phyloP scores from a whole-genome alignment of 2,329 filamentous ascomycete genomes.

The Ascochyta clinopodiicola region DNA sequence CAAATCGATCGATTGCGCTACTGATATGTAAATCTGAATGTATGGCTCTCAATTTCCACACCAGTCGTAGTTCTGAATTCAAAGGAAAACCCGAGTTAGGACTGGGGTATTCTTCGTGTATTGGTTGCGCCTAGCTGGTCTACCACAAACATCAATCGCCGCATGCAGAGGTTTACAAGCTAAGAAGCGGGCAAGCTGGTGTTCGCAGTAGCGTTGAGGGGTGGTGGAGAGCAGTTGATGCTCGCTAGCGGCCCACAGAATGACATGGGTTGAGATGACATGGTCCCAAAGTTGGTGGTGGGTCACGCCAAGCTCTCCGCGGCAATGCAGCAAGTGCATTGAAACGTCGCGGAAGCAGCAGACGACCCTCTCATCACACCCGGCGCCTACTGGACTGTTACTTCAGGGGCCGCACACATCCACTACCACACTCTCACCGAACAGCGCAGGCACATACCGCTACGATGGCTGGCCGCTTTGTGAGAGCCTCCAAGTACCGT shows the following conservation, averaged over 20 bases:
- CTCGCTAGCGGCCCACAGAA: constrained; percentile 9
- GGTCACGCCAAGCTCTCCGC: constrained; percentile 11
- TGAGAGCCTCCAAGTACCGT: constrained; percentile 78
- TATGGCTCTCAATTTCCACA: too few relatives aligned
- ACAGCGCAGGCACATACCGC: constrained; percentile 9
- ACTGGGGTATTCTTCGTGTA: too few relatives aligned
- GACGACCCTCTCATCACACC: constrained; percentile 9
- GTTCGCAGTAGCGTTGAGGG: constrained; percentile 18
- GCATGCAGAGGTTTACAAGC: neutral
- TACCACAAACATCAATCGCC: neutral
- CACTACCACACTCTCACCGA: neutral
- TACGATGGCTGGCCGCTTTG: constrained; percentile 73
- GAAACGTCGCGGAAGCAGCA: constrained; percentile 18
- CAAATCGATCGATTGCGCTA: too few relatives aligned
- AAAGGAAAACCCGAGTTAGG: too few relatives aligned
- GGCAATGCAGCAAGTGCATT: constrained; percentile 17
- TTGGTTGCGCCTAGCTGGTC: neutral
- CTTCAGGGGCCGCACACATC: constrained; percentile 14
- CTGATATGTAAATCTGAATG: too few relatives aligned
- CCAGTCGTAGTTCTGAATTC: too few relatives aligned
- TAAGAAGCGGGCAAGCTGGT: constrained; percentile 11
- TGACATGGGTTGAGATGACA: constrained; percentile 7
- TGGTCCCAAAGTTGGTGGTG: neutral
- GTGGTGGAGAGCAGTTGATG: constrained; percentile 17
- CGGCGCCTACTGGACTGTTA: constrained; percentile 12